Evolutionary conservation across 768 basidiomycete species (phyloP), one percentile per base, ranked within the genome.

Genomic region (Terana coerulea): DNA sequence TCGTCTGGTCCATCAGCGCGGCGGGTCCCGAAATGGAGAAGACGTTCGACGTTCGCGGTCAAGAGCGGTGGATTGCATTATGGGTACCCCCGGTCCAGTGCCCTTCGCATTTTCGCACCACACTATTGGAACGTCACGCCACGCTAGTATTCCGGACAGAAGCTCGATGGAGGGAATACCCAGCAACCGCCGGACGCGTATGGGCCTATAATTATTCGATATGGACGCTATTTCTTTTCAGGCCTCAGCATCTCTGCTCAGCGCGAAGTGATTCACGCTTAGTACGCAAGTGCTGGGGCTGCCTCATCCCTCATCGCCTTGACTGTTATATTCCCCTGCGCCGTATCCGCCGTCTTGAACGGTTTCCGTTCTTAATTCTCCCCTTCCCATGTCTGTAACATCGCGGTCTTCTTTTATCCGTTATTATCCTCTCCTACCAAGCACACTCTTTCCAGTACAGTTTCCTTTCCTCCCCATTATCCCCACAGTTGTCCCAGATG

Each of bases 141-240:
- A 48, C 43, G 34, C 41, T 45, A 40, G 48, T 43, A 46, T 40
- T 39, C 22, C 28, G 39, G 39, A 43, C 30, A 50, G 44, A 45
- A 40, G 51, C 52, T 59, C 46, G 51, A 54, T 43, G 59, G 46
- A 54, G 49, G n/a, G n/a, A n/a, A 43, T 44, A 30, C 36, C 26
- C 49, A 59, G 34, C 45, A 21, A 48, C 65, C 64, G 59, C 64
- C 52, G 67, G 53, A 61, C 59, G 59, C 54, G 57, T 63, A 64
- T 69, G 68, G 69, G 68, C 69, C 76, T 69, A 59, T 60, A 70
- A 68, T 67, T 69, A 55, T 69, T 69, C 69, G 68, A 73, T 70
- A 86, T 84, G 86, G 86, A 88, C 86, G 86, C 85, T 84, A 69
- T 78, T 83, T 79, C 67, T 73, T 75, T 84, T 80, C 81, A 83